Evolutionary conservation across 805 yeast species (phyloP).

Genomic region (Candida sakaeoensis): DNA sequence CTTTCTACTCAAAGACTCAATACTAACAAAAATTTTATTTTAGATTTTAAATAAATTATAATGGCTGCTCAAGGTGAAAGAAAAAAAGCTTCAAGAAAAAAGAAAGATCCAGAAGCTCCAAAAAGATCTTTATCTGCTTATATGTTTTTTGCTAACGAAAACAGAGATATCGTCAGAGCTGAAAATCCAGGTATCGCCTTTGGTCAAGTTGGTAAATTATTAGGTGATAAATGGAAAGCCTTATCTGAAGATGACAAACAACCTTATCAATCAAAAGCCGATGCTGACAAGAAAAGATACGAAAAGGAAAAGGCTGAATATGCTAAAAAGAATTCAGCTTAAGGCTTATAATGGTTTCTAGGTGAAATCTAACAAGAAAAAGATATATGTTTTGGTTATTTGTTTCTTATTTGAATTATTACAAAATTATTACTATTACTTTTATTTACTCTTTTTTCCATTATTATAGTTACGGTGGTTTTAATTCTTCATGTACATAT

Average conservation of each 20-base stretch:
- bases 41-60: constrained; percentile 2
- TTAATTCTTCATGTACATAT: too few relatives aligned
- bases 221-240: constrained; percentile 97
- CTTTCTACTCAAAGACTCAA: not conserved
- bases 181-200: constrained; percentile 96
- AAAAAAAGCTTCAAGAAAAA: constrained; percentile 43
- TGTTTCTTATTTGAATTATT: constrained; percentile 6
- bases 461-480: not conserved
- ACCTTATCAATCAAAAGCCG: constrained; percentile 93
- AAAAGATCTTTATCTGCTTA: constrained; percentile 97
- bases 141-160: constrained; percentile 98
- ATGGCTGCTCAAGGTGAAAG: constrained; percentile 28
- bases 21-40: not conserved
- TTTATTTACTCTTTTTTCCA: not conserved
- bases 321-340: constrained; percentile 32
- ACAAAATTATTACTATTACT: not conserved
- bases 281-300: constrained; percentile 94
- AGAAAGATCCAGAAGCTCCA: constrained; percentile 95
- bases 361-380: too few relatives aligned
- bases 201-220: constrained; percentile 91
- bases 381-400: too few relatives aligned
- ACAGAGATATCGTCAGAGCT: constrained; percentile 91
- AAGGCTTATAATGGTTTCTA: too few relatives aligned
- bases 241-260: constrained; percentile 74
- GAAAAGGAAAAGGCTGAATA: constrained; percentile 93